Evolutionary conservation across 768 basidiomycete genomes (phyloP), one percentile per base, ranked within the genome.

Genomic region (Filobasidium wieringae): DNA sequence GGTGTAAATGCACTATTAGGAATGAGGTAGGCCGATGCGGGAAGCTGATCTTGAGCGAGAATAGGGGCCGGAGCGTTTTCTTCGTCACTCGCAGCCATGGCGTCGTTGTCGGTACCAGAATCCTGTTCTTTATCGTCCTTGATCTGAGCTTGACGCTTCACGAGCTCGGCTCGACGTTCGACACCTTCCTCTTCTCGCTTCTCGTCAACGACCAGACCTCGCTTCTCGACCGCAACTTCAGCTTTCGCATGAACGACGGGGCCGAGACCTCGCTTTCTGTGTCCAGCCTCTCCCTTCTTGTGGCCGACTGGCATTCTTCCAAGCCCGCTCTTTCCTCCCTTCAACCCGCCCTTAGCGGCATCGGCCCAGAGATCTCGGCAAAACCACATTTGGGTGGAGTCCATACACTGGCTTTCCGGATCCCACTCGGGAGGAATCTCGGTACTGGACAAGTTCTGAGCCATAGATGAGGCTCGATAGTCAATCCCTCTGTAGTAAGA

Each of bases 341-440:
- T 74, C 53, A 77, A 63, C 22, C 84, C 84, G 50, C 87, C 86
- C 27, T 79, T 77, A 0, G 93, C 93, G 45, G 84, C 85, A 63
- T 81, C 80, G n/a, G 89, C 80, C 95, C 95, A 99, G 36, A 99
- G 78, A 73, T 99, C 95, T 34, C 95, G 77, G 66, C 95, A 99
- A 77, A 99, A 97, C 87, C 88, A 97, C 32, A 92, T 90, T 73
- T 99, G 95, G 34, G 84, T 87, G 68, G 88, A 92, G 72, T 97
- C 95, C 67, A 96, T 80, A 72, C 95, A 99, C 29, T 86, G 77
- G 1, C 87, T 87, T 63, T 93, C 88, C 4, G 85, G 80, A 51
- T 81, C 80, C 56, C 89, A 82, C 8, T 79, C 77, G n/a, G 83
- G 80, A 1, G 79, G 75, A 37, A 78, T 68, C 22, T 74, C 77